These are phyloP conservation scores for carrot (Daucus carota) DNA, from an alignment of 129 eudicot species.

Conservation along the genomic window DH1_v3.0 NC_030387.2:11182501-11183000, in stretches of 20 bases:
- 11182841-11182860: not conserved
- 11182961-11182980: slow-evolving; percentile 77
- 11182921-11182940: slow-evolving; percentile 86
- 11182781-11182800: slow-evolving; percentile 84
- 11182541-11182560: not conserved
- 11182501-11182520: not conserved
- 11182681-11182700: not conserved
- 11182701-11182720: slow-evolving; percentile 24
- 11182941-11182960: slow-evolving; percentile 53
- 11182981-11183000: slow-evolving; percentile 69
- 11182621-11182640: not conserved
- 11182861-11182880: too few species aligned
- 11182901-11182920: not conserved
- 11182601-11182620: not conserved
- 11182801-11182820: slow-evolving; percentile 81
- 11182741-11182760: slow-evolving; percentile 13
- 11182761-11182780: slow-evolving; percentile 55
- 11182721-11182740: slow-evolving; percentile 14
- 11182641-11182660: not conserved
- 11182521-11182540: not conserved
- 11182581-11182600: not conserved
- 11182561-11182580: not conserved
- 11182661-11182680: not conserved
- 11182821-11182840: slow-evolving; percentile 23
- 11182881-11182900: not conserved